Evolutionary conservation across 768 basidiomycete species (phyloP).

Genomic region (Stropharia rugosoannulata): DNA sequence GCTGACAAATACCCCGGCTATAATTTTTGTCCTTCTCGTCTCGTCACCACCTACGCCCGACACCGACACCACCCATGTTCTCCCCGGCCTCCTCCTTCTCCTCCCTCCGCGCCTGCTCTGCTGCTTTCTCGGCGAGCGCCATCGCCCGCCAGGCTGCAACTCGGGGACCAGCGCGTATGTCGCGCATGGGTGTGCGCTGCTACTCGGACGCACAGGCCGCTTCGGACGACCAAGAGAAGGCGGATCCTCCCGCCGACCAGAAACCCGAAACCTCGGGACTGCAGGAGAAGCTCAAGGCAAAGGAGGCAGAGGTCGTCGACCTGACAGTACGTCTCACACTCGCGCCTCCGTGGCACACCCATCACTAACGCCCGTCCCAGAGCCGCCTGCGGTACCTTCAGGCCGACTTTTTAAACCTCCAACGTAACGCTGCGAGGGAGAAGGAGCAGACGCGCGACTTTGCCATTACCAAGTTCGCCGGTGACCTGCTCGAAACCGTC

Average conservation of each 20-base stretch:
- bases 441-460: conserved; percentile 92
- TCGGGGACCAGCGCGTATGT: conserved; percentile 29
- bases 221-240: conserved; percentile 25
- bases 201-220: conserved; percentile 60
- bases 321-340: conserved; percentile 59
- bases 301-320: conserved; percentile 81
- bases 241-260: conserved; percentile 24
- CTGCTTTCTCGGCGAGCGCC: conserved; percentile 49
- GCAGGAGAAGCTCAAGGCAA: conserved; percentile 70
- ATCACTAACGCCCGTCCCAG: conserved; percentile 36
- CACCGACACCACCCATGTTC: conserved; percentile 40
- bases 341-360: conserved; percentile 7
- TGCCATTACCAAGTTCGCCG: conserved; percentile 89
- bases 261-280: conserved; percentile 29
- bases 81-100: conserved; percentile 47
- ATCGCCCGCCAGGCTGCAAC: conserved; percentile 30
- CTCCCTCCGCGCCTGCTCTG: conserved; percentile 58
- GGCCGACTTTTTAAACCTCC: conserved; percentile 95
- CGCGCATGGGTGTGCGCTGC: conserved; percentile 37
- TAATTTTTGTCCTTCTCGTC: conserved; percentile 12
- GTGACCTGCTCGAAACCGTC: conserved; percentile 85
- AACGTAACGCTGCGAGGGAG: conserved; percentile 88
- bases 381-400: conserved; percentile 87
- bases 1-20: conserved; percentile 17
- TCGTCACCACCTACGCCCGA: conserved; percentile 14